Conservation (phyloP, 2,329 filamentous ascomycete species). For the Colletotrichum musae region DNA sequence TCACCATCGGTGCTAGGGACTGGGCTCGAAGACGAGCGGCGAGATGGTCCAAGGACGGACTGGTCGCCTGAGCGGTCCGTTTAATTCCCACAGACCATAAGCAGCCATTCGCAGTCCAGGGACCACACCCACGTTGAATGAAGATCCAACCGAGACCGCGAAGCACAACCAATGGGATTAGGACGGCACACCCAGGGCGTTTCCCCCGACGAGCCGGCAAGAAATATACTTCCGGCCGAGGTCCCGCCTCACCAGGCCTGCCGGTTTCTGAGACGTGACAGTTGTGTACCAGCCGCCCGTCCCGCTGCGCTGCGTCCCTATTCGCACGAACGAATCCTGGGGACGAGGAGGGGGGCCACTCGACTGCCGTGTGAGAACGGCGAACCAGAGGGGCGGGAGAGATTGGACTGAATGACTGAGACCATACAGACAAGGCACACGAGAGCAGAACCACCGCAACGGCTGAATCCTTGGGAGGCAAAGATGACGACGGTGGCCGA, state of each 20-base stretch:
- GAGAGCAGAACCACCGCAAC: not conserved
- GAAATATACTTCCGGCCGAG: slow-evolving; percentile 19
- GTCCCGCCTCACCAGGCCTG: slow-evolving; percentile 18
- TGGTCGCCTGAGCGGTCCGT: slow-evolving; percentile 3
- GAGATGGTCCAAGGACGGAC: not conserved
- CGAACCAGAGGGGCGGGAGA: slow-evolving; percentile 9
- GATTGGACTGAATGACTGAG: not conserved
- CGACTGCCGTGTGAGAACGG: slow-evolving; percentile 3
- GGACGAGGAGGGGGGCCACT: not conserved
- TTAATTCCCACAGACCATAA: not conserved
- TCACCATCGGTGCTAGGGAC: not conserved
- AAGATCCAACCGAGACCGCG: not conserved
- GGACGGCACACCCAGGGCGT: not conserved
- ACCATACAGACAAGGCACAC: not conserved
- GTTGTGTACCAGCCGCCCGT: slow-evolving; percentile 11
- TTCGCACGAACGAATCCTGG: not conserved
- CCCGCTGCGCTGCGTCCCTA: slow-evolving; percentile 9
- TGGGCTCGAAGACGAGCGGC: too few relatives aligned
- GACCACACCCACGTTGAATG: not conserved
- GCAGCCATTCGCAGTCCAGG: not conserved
- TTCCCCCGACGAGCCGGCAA: not conserved
- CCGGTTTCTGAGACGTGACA: slow-evolving; percentile 28
- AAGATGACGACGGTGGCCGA: slow-evolving; percentile 12
- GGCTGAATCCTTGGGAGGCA: not conserved
- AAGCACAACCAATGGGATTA: slow-evolving; percentile 13